These are phyloP conservation scores for Lojkania enalia DNA, from an alignment of 2,329 filamentous ascomycete genomes.

Conservation along the genomic window DNA sequence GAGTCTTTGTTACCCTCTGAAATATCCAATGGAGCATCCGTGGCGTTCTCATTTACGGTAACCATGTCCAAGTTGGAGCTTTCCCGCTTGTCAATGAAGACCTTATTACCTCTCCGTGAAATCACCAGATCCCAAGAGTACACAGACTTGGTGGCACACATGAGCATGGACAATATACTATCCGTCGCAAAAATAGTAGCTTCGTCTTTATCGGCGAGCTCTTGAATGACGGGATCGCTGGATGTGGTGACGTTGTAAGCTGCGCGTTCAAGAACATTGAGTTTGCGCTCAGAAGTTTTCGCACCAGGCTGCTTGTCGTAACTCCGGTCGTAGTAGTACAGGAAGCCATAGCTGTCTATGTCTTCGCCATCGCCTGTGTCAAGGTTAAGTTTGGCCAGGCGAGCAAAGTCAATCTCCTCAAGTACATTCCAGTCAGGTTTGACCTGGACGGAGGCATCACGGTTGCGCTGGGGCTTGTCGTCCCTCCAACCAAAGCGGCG, in stretches of 20 bases:
- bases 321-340: conserved; percentile 96
- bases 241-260: conserved; percentile 98
- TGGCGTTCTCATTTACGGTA: conserved; percentile 98
- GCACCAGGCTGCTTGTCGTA: conserved; percentile 89
- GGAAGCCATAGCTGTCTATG: conserved; percentile 91
- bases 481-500: conserved; percentile 98
- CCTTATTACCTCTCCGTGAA: conserved; percentile 88
- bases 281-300: conserved; percentile 83
- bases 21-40: conserved; percentile 88
- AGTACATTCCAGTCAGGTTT: conserved; percentile 93
- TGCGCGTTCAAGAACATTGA: conserved; percentile 87
- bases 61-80: conserved; percentile 95
- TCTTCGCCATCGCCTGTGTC: conserved; percentile 95
- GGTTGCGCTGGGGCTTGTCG: conserved; percentile 95
- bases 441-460: conserved; percentile 94
- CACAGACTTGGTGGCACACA: conserved; percentile 95
- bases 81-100: conserved; percentile 98
- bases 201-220: conserved; percentile 92
- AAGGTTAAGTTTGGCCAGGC: conserved; percentile 91
- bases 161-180: conserved; percentile 97
- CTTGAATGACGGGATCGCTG: conserved; percentile 93
- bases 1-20: conserved; percentile 90
- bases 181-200: conserved; percentile 97
- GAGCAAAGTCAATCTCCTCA: conserved; percentile 98
- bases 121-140: conserved; percentile 99